Base-by-base conservation (phyloP, 176 grass and related monocot species). In the Elaeis guineensis region DNA sequence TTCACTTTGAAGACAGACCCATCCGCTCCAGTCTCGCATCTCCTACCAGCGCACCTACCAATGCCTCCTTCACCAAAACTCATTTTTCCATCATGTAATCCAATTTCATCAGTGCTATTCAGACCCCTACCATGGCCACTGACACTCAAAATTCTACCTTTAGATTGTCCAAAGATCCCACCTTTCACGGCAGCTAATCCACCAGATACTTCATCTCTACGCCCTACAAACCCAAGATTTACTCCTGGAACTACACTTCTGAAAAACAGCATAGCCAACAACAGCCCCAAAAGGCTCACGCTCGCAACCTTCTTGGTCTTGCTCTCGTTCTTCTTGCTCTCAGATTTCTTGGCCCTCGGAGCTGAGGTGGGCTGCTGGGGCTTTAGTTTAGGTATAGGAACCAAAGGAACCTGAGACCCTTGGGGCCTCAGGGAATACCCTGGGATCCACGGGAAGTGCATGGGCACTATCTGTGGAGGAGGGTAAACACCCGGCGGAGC, bases 261-360 rank as follows among this genome's bases (percentile, higher is more conserved):
- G 29, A 89, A 80, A 9, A 78, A 49, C 56, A 98, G 71, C 17
- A 77, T 49, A 50, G 86, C 24, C 53, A 89, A 68, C 55, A 98
- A 67, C 19, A 98, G 78, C 50, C 94, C 85, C 59, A 98, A 70
- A 65, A 98, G 67, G 78, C 94, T 98, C 52, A 89, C 69, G 74
- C 94, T 83, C 11, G 88, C 88, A 17, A 93, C 61, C 78, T 98
- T 98, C 87, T 89, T 98, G 20, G 84, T 86, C 72, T 82, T 90
- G 72, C 20, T 54, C 35, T 90, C 87, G 18, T 69, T 49, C 65
- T 90, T 90, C 68, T 95, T 95, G 5, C 20, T 82, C 59, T 90
- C 67, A 4, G 49, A 6, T 68, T 86, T 90, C 64, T 89, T 89
- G 32, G 67, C 73, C 2, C 70, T 92, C 6, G 69, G 30, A 35